These are phyloP conservation scores for Fusarium buxicola DNA, from an alignment of 2,329 filamentous ascomycete species.

Conservation along the genomic window DNA sequence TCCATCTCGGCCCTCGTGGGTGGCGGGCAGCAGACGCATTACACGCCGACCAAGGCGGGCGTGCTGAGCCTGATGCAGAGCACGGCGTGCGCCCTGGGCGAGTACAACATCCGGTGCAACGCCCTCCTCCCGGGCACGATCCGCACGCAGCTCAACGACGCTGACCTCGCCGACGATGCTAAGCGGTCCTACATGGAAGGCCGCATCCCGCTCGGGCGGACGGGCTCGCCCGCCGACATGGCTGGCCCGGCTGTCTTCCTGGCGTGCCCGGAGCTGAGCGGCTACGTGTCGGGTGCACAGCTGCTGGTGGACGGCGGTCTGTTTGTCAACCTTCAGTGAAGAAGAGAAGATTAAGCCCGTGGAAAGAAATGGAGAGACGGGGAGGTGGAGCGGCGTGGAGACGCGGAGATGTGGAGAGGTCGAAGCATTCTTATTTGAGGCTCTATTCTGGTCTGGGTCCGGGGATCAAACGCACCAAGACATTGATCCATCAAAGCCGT, in stretches of 20 bases:
- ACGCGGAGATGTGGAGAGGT: slow-evolving; percentile 22
- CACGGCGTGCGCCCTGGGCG: slow-evolving; percentile 80
- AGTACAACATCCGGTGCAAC: slow-evolving; percentile 83
- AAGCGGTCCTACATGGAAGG: slow-evolving; percentile 84
- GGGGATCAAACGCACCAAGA: not conserved
- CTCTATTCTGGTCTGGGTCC: no score
- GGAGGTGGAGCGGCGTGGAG: slow-evolving; percentile 11
- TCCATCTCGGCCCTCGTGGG: slow-evolving; percentile 82
- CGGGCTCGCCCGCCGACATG: slow-evolving; percentile 79
- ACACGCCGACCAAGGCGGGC: slow-evolving; percentile 90
- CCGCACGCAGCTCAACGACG: slow-evolving; percentile 85
- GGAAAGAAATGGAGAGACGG: slow-evolving; percentile 30
- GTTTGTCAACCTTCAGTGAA: slow-evolving; percentile 87
- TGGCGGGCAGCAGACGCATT: slow-evolving; percentile 83
- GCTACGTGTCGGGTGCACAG: slow-evolving; percentile 85
- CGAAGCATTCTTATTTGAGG: not conserved
- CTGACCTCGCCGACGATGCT: slow-evolving; percentile 84
- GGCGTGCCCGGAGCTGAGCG: slow-evolving; percentile 80
- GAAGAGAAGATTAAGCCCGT: slow-evolving; percentile 35
- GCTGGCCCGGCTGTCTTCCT: slow-evolving; percentile 88
- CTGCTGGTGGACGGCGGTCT: slow-evolving; percentile 88
- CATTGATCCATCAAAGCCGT: slow-evolving; percentile 10
- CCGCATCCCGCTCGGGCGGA: slow-evolving; percentile 80
- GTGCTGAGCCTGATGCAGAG: slow-evolving; percentile 86
- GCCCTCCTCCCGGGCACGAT: slow-evolving; percentile 87